Base-by-base conservation (phyloP, 176 grass and related monocot genomes). In the Avena atlantica region DNA sequence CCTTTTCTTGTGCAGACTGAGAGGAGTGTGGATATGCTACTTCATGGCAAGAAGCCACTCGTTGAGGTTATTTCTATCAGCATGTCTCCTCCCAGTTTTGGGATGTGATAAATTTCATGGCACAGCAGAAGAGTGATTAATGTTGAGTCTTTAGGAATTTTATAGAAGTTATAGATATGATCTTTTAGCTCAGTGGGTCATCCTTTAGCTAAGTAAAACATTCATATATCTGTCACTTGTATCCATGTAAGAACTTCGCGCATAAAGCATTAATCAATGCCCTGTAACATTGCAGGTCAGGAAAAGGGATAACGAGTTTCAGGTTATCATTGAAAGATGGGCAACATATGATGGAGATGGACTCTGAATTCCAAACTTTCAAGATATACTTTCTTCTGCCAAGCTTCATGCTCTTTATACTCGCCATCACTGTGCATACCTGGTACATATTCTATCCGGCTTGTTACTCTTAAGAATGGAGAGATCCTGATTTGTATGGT, bases 251-350 rank as follows among this genome's bases (percentile, higher is more conserved):
- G 17, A 88, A 24, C 47, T 42, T 13, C 11, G 17, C 63, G 42
- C 9, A 29, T 73, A 72, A 40, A 79, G 51, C 24, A 81, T 44
- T 42, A 11, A 58, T 47, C 52, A 13, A 55, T n/a, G 53, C 47
- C 12, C 70, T 84, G 52, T 64, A 37, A 69, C 60, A 79, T 80
- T 91, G 45, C 92, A 99, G 92, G 71, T 94, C 45, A 94, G 97
- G 94, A 94, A 84, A 86, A 91, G 92, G 85, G 91, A 92, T 70
- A 84, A 92, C 25, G 59, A 91, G 47, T 99, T 99, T 93, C 86
- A 99, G 58, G 97, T 94, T 84, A 86, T 92, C 14, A 91, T 94
- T 82, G 94, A 99, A 90, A 94, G 97, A 90, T 99, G 97, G 94
- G 91, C 87, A 87, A 93, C 92, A 16, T 99, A 96, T 90, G 97